Evolutionary conservation across 78 protist species (phyloP).

Genomic region (Dictyostelium firmibasis): DNA sequence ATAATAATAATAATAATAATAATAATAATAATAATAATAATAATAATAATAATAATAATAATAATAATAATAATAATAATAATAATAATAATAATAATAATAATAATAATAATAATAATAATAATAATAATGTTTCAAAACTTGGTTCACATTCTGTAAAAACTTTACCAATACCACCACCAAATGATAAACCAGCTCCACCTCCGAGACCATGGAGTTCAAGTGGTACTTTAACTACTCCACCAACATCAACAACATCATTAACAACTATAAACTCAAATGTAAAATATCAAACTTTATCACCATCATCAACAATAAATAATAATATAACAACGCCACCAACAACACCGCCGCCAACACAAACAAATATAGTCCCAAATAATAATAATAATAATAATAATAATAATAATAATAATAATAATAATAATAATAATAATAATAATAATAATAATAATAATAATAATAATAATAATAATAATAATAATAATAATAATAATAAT

Average conservation of each 20-base stretch:
- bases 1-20: too few relatives aligned
- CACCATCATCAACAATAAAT: neutral
- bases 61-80: too few relatives aligned
- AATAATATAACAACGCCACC: neutral
- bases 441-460: too few relatives aligned
- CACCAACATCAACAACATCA: neutral
- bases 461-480: too few relatives aligned
- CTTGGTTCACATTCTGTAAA: neutral
- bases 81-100: too few relatives aligned
- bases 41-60: too few relatives aligned
- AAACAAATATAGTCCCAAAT: neutral
- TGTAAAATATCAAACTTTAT: neutral
- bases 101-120: too few relatives aligned
- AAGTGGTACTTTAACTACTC: neutral
- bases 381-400: neutral
- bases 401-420: too few relatives aligned
- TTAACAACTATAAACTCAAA: neutral
- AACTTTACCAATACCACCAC: neutral
- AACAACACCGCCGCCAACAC: neutral
- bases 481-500: too few relatives aligned
- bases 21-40: neutral
- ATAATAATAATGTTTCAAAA: neutral
- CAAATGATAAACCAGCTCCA: neutral
- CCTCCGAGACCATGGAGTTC: constrained; percentile 14
- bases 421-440: too few relatives aligned